These are phyloP conservation scores for Silene uniflora DNA, from an alignment of 148 eudicot genomes.

Conservation along the genomic window DNA sequence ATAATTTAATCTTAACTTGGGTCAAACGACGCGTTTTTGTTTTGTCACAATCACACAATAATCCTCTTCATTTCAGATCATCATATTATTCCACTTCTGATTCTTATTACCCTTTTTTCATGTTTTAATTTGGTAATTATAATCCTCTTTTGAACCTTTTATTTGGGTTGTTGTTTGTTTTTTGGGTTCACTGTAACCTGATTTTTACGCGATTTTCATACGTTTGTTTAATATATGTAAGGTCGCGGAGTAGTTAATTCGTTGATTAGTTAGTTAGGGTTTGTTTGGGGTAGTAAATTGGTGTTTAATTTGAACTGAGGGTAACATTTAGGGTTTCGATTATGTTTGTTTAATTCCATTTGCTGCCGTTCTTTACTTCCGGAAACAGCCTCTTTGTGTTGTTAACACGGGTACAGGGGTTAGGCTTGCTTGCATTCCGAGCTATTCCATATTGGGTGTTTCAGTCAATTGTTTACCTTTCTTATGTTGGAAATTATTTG, in stretches of 20 bases:
- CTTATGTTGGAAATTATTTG: too few species aligned
- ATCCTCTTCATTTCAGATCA: constrained; percentile 5
- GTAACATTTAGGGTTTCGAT: constrained; percentile 25
- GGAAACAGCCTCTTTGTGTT: not conserved
- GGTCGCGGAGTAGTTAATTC: not conserved
- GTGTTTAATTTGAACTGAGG: not conserved
- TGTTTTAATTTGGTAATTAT: not conserved
- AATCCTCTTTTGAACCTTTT: not conserved
- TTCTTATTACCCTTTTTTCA: not conserved
- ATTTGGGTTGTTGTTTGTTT: not conserved
- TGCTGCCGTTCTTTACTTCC: not conserved
- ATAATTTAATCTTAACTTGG: too few species aligned
- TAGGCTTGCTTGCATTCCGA: too few species aligned
- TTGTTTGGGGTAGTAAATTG: too few species aligned
- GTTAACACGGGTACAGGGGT: not conserved
- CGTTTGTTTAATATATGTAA: not conserved
- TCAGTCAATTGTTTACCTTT: too few species aligned
- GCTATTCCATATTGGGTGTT: too few species aligned
- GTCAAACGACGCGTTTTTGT: not conserved
- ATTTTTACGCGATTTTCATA: constrained; percentile 14
- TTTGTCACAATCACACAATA: not conserved
- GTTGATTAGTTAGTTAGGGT: constrained; percentile 3
- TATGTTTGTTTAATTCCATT: not conserved
- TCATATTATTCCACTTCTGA: constrained; percentile 7
- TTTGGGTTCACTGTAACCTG: constrained; percentile 23